Percentiles rank a stretch among this genome's conserved stretches.
These are phyloP conservation scores for Wickerhamomyces bovis DNA, from an alignment of 805 yeast species.

Conservation along the genomic window DNA sequence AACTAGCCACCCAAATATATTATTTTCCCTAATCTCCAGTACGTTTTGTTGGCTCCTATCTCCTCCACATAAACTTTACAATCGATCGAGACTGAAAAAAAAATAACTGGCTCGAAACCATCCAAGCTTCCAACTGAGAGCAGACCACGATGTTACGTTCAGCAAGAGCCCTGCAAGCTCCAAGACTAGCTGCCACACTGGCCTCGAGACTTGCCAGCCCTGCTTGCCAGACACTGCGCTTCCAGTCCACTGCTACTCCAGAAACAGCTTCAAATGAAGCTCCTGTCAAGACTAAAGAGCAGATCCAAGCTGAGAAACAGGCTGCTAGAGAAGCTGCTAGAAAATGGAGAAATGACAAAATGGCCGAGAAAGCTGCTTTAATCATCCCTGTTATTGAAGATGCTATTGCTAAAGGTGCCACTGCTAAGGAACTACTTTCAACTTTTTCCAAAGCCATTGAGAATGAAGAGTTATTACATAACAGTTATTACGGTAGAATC, in stretches of 20 bases:
- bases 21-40: too few species aligned
- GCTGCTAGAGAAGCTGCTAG: background rate
- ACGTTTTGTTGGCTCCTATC: too few species aligned
- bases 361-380: background rate
- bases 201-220: background rate
- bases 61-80: background rate
- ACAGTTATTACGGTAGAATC: background rate
- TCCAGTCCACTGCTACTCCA: background rate
- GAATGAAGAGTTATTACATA: background rate
- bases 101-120: background rate
- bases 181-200: background rate
- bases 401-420: background rate
- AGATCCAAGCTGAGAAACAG: background rate
- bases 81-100: background rate
- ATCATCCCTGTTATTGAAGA: background rate
- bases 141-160: background rate
- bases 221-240: background rate
- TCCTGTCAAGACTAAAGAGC: background rate
- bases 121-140: background rate
- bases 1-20: too few species aligned
- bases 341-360: background rate
- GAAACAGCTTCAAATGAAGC: constrained; percentile 3
- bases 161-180: background rate
- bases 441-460: constrained; percentile 4
- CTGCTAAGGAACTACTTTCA: constrained; percentile 6